A percentile compares a stretch with the other conserved stretches of the same genome.
Conservation (phyloP, 305 asterid genomes). For the Lippia alba region DNA sequence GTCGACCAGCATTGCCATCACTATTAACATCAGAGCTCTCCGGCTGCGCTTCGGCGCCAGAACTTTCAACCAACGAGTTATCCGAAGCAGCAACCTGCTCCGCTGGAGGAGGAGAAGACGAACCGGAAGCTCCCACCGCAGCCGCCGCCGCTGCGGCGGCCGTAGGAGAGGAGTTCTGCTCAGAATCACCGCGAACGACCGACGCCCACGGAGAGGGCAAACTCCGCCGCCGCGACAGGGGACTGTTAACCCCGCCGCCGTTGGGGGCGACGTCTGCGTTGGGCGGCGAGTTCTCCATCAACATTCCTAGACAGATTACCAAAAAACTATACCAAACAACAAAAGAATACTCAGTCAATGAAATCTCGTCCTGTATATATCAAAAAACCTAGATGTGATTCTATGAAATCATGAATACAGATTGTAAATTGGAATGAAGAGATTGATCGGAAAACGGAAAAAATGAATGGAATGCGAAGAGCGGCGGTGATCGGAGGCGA, state of each 20-base stretch:
- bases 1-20: slow-evolving; percentile 57
- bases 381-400: slow-evolving; percentile 7
- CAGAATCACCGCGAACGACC: slow-evolving; percentile 54
- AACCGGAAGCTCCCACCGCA: slow-evolving; percentile 32
- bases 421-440: not conserved
- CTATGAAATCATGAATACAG: not conserved
- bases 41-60: slow-evolving; percentile 42
- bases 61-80: slow-evolving; percentile 39
- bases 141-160: slow-evolving; percentile 35
- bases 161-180: slow-evolving; percentile 37
- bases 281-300: slow-evolving; percentile 43
- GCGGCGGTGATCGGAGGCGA: slow-evolving; percentile 31
- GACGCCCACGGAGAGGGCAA: slow-evolving; percentile 60
- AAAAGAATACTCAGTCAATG: not conserved
- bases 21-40: slow-evolving; percentile 45
- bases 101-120: slow-evolving; percentile 44
- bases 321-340: slow-evolving; percentile 19
- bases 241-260: slow-evolving; percentile 44
- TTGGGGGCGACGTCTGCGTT: slow-evolving; percentile 32
- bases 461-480: not conserved
- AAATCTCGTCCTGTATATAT: not conserved
- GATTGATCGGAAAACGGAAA: not conserved
- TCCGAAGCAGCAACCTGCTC: slow-evolving; percentile 42
- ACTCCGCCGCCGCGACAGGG: slow-evolving; percentile 41
- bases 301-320: slow-evolving; percentile 22